These are phyloP conservation scores for Saccharomycopsis hybrid DNA, from an alignment of 1,139 yeast species.

Conservation along the genomic window DNA sequence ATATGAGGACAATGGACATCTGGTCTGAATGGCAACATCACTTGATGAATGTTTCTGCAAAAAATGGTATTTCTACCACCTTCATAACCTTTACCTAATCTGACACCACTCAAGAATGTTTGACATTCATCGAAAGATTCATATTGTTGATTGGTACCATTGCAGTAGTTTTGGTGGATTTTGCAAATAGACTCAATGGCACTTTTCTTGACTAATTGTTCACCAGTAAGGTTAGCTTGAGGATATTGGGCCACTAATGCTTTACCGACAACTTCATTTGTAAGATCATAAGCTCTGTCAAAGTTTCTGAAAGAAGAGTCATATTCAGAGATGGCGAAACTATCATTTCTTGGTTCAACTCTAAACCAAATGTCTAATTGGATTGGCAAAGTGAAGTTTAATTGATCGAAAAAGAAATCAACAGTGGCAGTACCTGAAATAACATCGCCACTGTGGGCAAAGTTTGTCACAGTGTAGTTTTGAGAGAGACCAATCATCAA, in stretches of 20 bases:
- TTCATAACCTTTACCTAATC: constrained; percentile 24
- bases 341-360: constrained; percentile 7
- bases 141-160: constrained; percentile 13
- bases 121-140: constrained; percentile 22
- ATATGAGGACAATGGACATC: constrained; percentile 25
- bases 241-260: constrained; percentile 2
- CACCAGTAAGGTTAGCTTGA: not conserved
- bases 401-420: constrained; percentile 21
- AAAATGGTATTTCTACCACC: constrained; percentile 26
- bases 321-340: constrained; percentile 11
- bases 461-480: constrained; percentile 20
- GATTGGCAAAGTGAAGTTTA: constrained; percentile 22
- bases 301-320: constrained; percentile 19
- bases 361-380: constrained; percentile 23
- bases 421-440: constrained; percentile 20
- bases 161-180: constrained; percentile 23
- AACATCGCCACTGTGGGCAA: constrained; percentile 20
- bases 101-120: constrained; percentile 17
- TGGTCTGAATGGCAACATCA: constrained; percentile 25
- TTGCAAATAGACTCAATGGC: constrained; percentile 23
- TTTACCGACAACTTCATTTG: not conserved
- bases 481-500: constrained; percentile 22
- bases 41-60: constrained; percentile 25
- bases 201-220: constrained; percentile 1
- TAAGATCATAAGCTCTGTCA: constrained; percentile 9